phyloP scores from a whole-genome alignment of 106 monocot species.

The Dendrobium nobile region DNA sequence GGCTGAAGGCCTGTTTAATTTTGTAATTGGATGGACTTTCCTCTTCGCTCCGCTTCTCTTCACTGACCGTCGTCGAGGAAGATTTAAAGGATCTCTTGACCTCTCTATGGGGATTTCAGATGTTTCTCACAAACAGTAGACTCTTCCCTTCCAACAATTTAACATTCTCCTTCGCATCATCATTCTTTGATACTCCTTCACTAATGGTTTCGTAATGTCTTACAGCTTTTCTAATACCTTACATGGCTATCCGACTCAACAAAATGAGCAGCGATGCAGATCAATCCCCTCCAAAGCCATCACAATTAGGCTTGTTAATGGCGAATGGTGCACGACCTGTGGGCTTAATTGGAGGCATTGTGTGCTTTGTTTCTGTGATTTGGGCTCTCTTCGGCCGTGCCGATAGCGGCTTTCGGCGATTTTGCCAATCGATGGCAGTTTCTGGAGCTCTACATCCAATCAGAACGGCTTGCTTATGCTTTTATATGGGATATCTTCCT shows the following conservation, averaged over 20 bases:
- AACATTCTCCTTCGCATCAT: background rate
- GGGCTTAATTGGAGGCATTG: conserved; percentile 40
- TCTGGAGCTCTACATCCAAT: conserved; percentile 46
- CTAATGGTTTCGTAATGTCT: background rate
- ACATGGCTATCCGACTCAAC: conserved; percentile 93
- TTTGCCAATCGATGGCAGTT: conserved; percentile 41
- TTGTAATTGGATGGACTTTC: conserved; percentile 91
- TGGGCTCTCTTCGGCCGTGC: conserved; percentile 64
- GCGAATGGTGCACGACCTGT: conserved; percentile 40
- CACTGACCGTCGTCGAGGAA: conserved; percentile 61
- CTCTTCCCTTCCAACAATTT: background rate
- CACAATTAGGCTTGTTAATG: conserved; percentile 49
- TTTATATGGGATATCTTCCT: conserved; percentile 87
- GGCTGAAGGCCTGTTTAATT: conserved; percentile 87
- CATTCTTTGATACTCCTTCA: background rate
- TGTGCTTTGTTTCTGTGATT: conserved; percentile 47
- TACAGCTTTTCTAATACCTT: conserved; percentile 87
- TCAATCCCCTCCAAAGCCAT: conserved; percentile 16
- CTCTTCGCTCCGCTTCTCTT: conserved; percentile 81
- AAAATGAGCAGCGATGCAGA: conserved; percentile 13
- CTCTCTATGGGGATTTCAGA: conserved; percentile 88
- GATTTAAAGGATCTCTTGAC: conserved; percentile 71
- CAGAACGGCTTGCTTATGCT: conserved; percentile 85
- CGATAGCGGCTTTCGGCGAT: conserved; percentile 45
- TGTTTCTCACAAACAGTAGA: conserved; percentile 95